These are phyloP conservation scores for Dicorynia guianensis DNA, from an alignment of 306 rosid species.

Conservation along the genomic window DNA sequence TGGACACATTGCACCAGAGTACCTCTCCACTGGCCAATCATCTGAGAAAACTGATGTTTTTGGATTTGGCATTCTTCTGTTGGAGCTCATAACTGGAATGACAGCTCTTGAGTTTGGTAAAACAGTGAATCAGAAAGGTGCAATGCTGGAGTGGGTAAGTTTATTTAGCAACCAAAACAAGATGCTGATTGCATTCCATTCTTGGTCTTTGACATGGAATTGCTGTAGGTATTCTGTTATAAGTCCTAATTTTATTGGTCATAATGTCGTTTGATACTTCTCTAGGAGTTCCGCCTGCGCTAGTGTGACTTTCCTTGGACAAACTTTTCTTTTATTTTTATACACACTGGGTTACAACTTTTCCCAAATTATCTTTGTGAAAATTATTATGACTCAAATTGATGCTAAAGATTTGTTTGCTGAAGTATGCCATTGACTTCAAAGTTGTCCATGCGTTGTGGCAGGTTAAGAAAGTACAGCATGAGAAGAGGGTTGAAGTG, in stretches of 20 bases:
- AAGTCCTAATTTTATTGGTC: not conserved
- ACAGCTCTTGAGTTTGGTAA: slow-evolving; percentile 75
- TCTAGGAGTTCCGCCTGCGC: not conserved
- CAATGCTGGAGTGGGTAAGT: slow-evolving; percentile 83
- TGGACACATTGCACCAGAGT: slow-evolving; percentile 78
- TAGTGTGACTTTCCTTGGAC: not conserved
- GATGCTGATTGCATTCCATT: not conserved
- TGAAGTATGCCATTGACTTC: not conserved
- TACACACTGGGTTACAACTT: not conserved
- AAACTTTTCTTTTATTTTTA: not conserved
- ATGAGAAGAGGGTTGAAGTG: slow-evolving; percentile 69
- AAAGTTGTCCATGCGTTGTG: slow-evolving; percentile 9
- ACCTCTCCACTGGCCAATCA: slow-evolving; percentile 82
- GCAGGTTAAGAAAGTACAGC: slow-evolving; percentile 74
- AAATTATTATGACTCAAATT: no score
- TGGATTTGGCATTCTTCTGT: slow-evolving; percentile 74
- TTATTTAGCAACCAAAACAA: not conserved
- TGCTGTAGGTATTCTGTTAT: not conserved
- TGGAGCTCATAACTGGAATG: slow-evolving; percentile 85
- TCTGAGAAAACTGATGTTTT: slow-evolving; percentile 83
- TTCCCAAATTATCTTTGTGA: not conserved
- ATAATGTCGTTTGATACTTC: not conserved
- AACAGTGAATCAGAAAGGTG: slow-evolving; percentile 73
- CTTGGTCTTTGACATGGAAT: not conserved
- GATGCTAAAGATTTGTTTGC: no score